Base-by-base conservation (phyloP, 1,139 yeast genomes). In the Diutina catenulata region DNA sequence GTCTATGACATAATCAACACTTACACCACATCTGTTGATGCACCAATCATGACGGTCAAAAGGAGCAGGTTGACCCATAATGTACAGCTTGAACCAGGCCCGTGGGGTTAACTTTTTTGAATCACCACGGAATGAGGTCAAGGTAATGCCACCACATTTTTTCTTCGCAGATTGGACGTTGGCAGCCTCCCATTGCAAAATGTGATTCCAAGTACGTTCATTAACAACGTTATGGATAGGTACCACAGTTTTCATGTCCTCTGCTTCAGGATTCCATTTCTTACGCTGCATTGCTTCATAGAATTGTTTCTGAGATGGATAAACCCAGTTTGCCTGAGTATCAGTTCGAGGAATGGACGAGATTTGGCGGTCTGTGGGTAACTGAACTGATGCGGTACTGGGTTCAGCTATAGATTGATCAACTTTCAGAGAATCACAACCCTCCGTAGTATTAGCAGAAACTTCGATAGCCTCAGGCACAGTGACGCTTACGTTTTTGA, bases 31-130 rank as follows among this genome's bases (percentile, higher is more conserved):
- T 39, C 97, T 65, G 50, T 82, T 79, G n/a, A 91, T 70, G 10
- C 72, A 64, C 98, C 98, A 91, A 59, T 91, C 98, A 55, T 91
- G 98, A 49, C 98, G 72, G 59, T 91, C 98, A 60, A 91, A 91
- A 0, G 98, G 98, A 45, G 71, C 72, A 39, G 75, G 76, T 44
- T 71, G 68, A 0, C 95, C 86, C 42, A 78, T 51, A 25, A 82
- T 52, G 4, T 54, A 49, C 47, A 72, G 61, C 47, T 82, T 76
- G 49, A 84, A 63, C 64, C 94, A 73, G 0, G 98, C 98, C 48
- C 94, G 68, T 4, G 98, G 98, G 0, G 95, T 86, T 37, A 86
- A 51, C 47, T 82, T 81, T 46, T 75, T 74, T 38, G 88, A 76
- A 52, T 88, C 94, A 8, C 97, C 98, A 53, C 82, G 80, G 59